Percentiles rank a stretch among this genome's conserved stretches.
phyloP scores from a whole-genome alignment of 352 stramenopile genomes.

The Pythium chondricola region DNA sequence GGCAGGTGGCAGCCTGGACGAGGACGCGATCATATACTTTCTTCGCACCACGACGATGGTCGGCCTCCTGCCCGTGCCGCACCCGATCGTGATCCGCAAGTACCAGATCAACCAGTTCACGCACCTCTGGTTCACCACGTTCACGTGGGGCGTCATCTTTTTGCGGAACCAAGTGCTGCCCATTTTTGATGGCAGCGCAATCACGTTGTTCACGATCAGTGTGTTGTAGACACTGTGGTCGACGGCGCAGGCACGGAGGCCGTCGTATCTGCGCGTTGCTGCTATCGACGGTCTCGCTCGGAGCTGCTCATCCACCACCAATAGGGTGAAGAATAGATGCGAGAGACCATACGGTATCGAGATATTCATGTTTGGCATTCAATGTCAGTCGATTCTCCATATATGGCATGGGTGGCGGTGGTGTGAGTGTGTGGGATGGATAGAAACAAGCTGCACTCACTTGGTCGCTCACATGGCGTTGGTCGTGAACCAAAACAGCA shows the following conservation, averaged over 20 bases:
- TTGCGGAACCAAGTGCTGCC: conserved; percentile 95
- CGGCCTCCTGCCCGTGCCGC: conserved; percentile 94
- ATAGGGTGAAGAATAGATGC: too few relatives aligned
- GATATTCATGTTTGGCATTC: too few relatives aligned
- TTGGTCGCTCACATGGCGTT: conserved; percentile 27
- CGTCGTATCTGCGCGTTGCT: too few relatives aligned
- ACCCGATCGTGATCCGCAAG: conserved; percentile 98
- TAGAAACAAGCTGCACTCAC: too few relatives aligned
- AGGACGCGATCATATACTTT: conserved; percentile 96
- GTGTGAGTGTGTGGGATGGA: not conserved
- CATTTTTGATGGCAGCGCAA: conserved; percentile 95
- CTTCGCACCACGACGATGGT: conserved; percentile 97
- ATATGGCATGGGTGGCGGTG: not conserved
- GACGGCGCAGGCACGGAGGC: too few relatives aligned
- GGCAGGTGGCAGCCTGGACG: conserved; percentile 86
- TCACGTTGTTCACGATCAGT: conserved; percentile 94
- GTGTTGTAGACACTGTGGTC: conserved; percentile 71
- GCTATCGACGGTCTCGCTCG: too few relatives aligned
- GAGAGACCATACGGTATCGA: too few relatives aligned
- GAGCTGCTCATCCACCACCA: too few relatives aligned
- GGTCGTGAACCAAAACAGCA: conserved; percentile 63
- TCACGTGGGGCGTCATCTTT: conserved; percentile 99
- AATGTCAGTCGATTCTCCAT: too few relatives aligned
- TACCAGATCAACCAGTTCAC: conserved; percentile 99
- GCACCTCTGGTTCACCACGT: conserved; percentile 98